Evolutionary conservation across 2,329 filamentous ascomycete species (phyloP), one percentile per base, ranked within the genome.

Genomic region (Aspergillaceae sp.): DNA sequence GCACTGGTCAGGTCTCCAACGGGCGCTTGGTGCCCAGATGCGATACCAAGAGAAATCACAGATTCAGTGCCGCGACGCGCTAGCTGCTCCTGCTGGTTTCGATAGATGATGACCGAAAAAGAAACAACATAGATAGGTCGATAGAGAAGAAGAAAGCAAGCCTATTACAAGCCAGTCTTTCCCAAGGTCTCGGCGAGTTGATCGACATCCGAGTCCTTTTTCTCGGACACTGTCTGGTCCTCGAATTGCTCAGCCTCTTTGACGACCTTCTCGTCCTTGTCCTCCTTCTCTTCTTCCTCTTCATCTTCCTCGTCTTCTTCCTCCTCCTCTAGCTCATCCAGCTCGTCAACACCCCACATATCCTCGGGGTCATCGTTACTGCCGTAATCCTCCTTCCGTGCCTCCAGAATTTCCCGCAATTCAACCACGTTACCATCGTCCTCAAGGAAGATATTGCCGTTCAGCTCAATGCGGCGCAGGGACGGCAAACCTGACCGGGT

Each of bases 371-470:
- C 77, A 4, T 77, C 72, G 7, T 77, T 71, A 11, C 73, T 74
- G 26, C 69, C 68, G 27, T 75, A 70, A 55, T 84, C 81, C 63
- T 91, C 86, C 71, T 90, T 90, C 52, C 89, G 82, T 59, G 80
- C 77, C 48, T 87, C 83, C 28, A 96, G 74, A 29, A 92, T 72
- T 43, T 82, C 78, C 54, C 82, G 79, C 40, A 97, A 73, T 26
- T 74, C 74, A 50, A 80, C 69, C 37, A 96, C 76, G 29, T 79
- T 79, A 41, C 79, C 74, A 56, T 97, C 88, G 2, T 94, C 88
- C 66, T 96, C 90, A 6, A 78, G 74, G 58, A 98, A 95, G 63
- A 88, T 92, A 74, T 98, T 98, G 43, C 92, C 92, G 65, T 98
- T 97, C 55, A 98, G 73, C 70, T 97, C 92, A 42, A 98, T 80